Evolutionary conservation across 257 asterid genomes (phyloP), one percentile per base, ranked within the genome.

Genomic region (Parsonsia alboflavescens): DNA sequence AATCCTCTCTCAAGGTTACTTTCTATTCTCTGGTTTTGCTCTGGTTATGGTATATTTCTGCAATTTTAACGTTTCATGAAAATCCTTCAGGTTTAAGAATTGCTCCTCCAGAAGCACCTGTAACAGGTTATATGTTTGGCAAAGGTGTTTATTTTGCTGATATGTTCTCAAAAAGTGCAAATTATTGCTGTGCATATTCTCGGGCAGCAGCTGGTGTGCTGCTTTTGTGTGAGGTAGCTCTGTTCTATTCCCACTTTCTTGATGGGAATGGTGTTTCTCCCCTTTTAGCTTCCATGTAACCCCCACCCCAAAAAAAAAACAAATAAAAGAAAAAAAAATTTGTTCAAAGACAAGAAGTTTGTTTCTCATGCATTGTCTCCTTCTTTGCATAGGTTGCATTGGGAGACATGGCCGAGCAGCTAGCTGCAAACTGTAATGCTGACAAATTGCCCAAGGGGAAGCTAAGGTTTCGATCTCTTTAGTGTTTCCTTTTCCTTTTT

Each of bases 61-160:
- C 73, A 57, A 33, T 70, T 65, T 68, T 33, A 39, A 72, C 48
- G 58, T 76, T 68, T 15, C 68, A 3, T 22, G 71, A 81, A 80
- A 74, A 78, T 33, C 65, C 74, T 71, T 53, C 86, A 93, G 97
- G 98, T 82, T 79, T 93, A 81, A 92, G 96, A 75, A 90, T 93
- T 82, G 97, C 98, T 88, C 98, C 98, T 77, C 97, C 98, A 10
- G 98, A 93, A 86, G 97, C 97, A 64, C 98, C 98, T 61, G 89
- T 73, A 41, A 86, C 97, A 5, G 98, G 98, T 48, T 93, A 91
- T 82, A 93, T 93, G 98, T 93, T 93, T 83, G 98, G 98, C 22
- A 93, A 93, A 84, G 98, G 98, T 36, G 97, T 93, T 74, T 93
- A 93, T 84, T 93, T 93, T 84, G 98, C 97, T 68, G 98, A 93